Percentiles rank a stretch among this genome's conserved stretches.
phyloP scores from a whole-genome alignment of 805 yeast species.

The Hanseniaspora osmophila region DNA sequence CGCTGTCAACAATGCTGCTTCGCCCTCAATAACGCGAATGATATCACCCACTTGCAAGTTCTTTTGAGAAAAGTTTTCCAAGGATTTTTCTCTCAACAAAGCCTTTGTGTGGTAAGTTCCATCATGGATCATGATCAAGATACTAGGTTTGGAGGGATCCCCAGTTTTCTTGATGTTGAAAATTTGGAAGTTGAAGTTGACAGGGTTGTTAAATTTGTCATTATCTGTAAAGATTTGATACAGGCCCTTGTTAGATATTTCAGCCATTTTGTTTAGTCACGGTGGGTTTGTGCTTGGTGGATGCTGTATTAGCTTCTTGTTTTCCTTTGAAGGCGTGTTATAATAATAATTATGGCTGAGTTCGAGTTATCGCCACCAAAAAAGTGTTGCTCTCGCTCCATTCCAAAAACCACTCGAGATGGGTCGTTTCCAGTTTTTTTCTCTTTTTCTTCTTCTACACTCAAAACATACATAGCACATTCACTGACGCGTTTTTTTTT shows the following conservation, averaged over 20 bases:
- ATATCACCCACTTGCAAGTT: constrained; percentile 32
- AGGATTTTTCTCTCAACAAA: constrained; percentile 36
- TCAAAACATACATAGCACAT: too few relatives aligned
- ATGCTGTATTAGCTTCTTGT: too few relatives aligned
- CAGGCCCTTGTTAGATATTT: constrained; percentile 17
- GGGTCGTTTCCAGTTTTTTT: too few relatives aligned
- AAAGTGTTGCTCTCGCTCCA: too few relatives aligned
- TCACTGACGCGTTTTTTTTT: too few relatives aligned
- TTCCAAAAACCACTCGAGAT: too few relatives aligned
- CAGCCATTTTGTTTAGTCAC: constrained; percentile 10
- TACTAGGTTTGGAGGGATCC: constrained; percentile 12
- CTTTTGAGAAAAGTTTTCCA: constrained; percentile 29
- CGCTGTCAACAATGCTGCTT: constrained; percentile 20
- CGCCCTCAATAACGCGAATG: constrained; percentile 18
- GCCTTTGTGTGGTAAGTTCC: constrained; percentile 38
- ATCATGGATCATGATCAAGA: constrained; percentile 33
- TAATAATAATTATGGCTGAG: too few relatives aligned
- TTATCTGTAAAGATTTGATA: constrained; percentile 17
- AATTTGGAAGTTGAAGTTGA: constrained; percentile 20
- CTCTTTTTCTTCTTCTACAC: background rate
- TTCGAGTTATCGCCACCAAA: too few relatives aligned
- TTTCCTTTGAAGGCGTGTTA: background rate
- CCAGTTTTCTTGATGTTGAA: constrained; percentile 21
- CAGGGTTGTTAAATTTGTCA: constrained; percentile 19
- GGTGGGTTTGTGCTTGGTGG: background rate